These are phyloP conservation scores for Skeletonema marinoi DNA, from an alignment of 108 stramenopile genomes.

Conservation along the genomic window DNA sequence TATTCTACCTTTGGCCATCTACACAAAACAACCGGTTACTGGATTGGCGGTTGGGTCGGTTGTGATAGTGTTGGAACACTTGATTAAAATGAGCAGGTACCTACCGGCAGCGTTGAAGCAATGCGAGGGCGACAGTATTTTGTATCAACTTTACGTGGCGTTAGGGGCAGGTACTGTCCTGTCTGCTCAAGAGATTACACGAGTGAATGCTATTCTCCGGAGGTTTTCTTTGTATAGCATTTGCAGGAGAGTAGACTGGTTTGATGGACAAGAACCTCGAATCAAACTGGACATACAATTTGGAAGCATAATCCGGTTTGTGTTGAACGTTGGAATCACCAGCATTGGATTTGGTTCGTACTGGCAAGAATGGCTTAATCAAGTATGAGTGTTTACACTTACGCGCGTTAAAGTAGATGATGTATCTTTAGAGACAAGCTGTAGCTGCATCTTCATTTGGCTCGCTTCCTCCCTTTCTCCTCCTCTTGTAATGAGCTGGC, in stretches of 20 bases:
- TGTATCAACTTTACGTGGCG: constrained; percentile 16
- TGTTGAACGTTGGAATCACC: not conserved
- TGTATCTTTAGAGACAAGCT: too few species aligned
- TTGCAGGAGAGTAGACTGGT: constrained; percentile 35
- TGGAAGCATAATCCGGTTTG: constrained; percentile 20
- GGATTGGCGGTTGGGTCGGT: not conserved
- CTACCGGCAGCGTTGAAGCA: not conserved
- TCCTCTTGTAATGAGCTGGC: constrained; percentile 82
- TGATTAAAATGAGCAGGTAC: constrained; percentile 2
- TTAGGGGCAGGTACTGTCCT: constrained; percentile 29
- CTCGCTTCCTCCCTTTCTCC: constrained; percentile 76
- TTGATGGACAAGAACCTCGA: constrained; percentile 28
- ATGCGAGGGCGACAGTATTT: not conserved
- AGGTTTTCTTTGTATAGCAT: constrained; percentile 6
- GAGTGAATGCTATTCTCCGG: constrained; percentile 8
- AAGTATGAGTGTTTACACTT: not conserved
- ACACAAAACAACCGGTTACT: not conserved
- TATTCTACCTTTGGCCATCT: constrained; percentile 1
- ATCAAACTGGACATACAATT: constrained; percentile 34
- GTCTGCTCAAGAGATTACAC: constrained; percentile 38
- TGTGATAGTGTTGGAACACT: constrained; percentile 4
- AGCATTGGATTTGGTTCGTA: not conserved
- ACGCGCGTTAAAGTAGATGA: not conserved
- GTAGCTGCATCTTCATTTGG: constrained; percentile 16
- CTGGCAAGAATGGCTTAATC: not conserved